Evolutionary conservation across 2,329 filamentous ascomycete species (phyloP).

Genomic region (Orbilia blumenaviensis): DNA sequence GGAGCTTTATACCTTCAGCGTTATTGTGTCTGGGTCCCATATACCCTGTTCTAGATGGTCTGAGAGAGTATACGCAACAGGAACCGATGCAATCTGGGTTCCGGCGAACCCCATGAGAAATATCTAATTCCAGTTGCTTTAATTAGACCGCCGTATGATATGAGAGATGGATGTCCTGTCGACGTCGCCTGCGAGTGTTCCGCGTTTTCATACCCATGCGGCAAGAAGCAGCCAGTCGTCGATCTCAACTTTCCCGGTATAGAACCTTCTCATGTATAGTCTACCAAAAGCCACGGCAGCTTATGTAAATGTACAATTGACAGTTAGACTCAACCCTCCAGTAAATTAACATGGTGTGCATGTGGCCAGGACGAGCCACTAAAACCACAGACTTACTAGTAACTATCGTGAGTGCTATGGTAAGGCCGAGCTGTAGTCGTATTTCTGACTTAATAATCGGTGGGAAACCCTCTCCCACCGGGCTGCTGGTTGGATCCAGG

Average conservation of each 20-base stretch:
- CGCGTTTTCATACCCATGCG: slow-evolving; percentile 33
- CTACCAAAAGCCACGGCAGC: slow-evolving; percentile 16
- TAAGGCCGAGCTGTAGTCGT: slow-evolving; percentile 3
- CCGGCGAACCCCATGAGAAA: slow-evolving; percentile 29
- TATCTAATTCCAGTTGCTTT: not conserved
- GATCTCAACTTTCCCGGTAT: slow-evolving; percentile 18
- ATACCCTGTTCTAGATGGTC: not conserved
- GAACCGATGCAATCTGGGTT: slow-evolving; percentile 17
- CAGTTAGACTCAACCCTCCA: not conserved
- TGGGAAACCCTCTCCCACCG: not conserved
- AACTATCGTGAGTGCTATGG: not conserved
- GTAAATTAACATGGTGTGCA: not conserved
- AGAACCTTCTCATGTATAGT: slow-evolving; percentile 12
- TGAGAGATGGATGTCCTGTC: no score
- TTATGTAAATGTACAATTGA: not conserved
- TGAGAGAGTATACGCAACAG: not conserved
- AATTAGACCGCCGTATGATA: not conserved
- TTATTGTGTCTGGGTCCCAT: not conserved
- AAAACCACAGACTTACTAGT: slow-evolving; percentile 4
- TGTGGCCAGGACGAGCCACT: not conserved
- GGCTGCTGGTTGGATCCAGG: not conserved
- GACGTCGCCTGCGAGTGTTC: no score
- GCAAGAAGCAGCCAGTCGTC: slow-evolving; percentile 32
- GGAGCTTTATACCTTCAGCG: not conserved
- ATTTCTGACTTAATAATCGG: not conserved